Percentiles rank a stretch among this genome's conserved stretches.
phyloP scores from a whole-genome alignment of 768 basidiomycete genomes.

The Cystoderma amianthinum region DNA sequence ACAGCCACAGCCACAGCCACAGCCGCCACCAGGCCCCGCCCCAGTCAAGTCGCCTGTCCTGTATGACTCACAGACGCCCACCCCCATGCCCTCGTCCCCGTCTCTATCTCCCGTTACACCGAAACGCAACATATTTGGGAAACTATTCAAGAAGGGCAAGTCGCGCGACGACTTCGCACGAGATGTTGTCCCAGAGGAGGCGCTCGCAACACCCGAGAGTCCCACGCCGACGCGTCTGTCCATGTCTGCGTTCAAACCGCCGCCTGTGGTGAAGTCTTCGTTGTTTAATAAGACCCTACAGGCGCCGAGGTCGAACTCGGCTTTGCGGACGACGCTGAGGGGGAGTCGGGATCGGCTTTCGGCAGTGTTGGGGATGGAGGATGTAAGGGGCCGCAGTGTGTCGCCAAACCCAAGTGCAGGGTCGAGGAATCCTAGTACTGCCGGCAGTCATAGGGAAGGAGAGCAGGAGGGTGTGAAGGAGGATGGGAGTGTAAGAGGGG shows the following conservation, averaged over 20 bases:
- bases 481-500: not conserved
- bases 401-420: not conserved
- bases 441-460: not conserved
- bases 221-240: not conserved
- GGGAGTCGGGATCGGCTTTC: not conserved
- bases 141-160: constrained; percentile 64
- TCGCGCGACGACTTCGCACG: constrained; percentile 15
- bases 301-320: not conserved
- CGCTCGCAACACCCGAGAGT: constrained; percentile 10
- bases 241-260: not conserved
- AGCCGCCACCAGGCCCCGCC: no score
- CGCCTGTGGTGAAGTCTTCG: not conserved
- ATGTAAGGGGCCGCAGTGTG: not conserved
- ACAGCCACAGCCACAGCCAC: not conserved
- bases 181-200: not conserved
- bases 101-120: constrained; percentile 18
- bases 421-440: no score
- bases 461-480: not conserved
- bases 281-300: no score
- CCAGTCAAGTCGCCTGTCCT: no score
- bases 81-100: constrained; percentile 8
- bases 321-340: not conserved
- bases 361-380: not conserved
- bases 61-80: not conserved
- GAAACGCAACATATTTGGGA: constrained; percentile 62